Conservation (phyloP, 148 eudicot species). For the Chenopodium album region DNA sequence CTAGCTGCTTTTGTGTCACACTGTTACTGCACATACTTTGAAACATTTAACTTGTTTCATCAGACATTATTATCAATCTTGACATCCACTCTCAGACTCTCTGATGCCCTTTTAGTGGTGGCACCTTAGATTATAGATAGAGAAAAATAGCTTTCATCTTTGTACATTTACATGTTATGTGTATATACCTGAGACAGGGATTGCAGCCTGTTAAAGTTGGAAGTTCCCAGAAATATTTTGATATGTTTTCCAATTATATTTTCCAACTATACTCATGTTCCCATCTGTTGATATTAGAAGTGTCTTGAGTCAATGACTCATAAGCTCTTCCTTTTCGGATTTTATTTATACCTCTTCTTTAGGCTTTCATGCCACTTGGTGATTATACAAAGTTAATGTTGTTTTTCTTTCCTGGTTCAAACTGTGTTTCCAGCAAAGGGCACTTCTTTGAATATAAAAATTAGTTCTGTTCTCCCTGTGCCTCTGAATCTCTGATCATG, state of each 20-base stretch:
- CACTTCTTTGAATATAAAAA: neutral
- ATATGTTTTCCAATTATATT: too few relatives aligned
- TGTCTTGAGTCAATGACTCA: neutral
- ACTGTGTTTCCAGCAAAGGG: too few relatives aligned
- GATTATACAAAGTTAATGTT: too few relatives aligned
- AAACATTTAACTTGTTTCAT: neutral
- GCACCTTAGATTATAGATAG: neutral
- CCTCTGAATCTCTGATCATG: neutral
- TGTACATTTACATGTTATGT: neutral
- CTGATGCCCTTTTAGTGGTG: neutral
- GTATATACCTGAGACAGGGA: too few relatives aligned
- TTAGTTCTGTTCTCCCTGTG: neutral
- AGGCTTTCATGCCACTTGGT: neutral
- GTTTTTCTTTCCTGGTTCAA: too few relatives aligned
- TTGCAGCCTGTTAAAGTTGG: too few relatives aligned
- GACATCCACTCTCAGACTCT: neutral
- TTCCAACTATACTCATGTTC: neutral
- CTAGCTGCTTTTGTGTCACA: neutral
- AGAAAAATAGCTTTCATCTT: neutral
- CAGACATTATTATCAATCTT: neutral
- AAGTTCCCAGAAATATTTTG: too few relatives aligned
- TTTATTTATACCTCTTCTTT: neutral
- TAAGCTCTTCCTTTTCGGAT: neutral
- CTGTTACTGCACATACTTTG: neutral
- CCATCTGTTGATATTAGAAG: neutral